phyloP scores from a whole-genome alignment of 345 rosid genomes.

The Populus nigra region DNA sequence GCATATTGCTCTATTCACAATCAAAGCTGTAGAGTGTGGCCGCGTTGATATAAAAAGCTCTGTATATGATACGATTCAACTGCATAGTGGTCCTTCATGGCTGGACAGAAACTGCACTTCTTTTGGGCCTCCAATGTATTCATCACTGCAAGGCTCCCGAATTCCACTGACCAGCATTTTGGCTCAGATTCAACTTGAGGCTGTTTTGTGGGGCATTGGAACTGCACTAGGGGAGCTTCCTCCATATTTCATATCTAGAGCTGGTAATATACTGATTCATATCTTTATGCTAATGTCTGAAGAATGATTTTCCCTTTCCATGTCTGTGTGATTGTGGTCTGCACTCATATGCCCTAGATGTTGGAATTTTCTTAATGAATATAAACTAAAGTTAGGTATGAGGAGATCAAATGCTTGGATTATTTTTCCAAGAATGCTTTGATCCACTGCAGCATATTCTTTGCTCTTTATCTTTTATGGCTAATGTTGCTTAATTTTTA shows the following conservation, averaged over 20 bases:
- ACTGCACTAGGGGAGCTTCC: conserved; percentile 99
- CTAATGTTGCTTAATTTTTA: background rate
- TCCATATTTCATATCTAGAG: conserved; percentile 97
- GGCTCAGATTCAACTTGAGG: conserved; percentile 88
- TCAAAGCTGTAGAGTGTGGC: conserved; percentile 90
- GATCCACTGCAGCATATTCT: background rate
- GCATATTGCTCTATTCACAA: conserved; percentile 87
- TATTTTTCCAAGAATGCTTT: background rate
- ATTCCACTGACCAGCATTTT: conserved; percentile 84
- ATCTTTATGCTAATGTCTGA: background rate
- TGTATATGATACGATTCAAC: conserved; percentile 87
- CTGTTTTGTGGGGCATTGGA: conserved; percentile 90
- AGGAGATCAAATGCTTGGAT: background rate
- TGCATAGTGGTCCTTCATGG: conserved; percentile 86
- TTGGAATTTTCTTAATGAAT: background rate
- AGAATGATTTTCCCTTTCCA: background rate
- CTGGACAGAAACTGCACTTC: conserved; percentile 79
- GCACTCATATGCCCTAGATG: background rate
- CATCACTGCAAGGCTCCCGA: conserved; percentile 52
- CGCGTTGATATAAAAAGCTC: conserved; percentile 89
- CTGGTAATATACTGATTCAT: conserved; percentile 45
- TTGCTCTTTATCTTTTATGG: background rate
- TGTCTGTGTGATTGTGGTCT: background rate
- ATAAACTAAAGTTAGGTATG: background rate
- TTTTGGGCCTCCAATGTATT: conserved; percentile 74